Evolutionary conservation across 306 rosid species (phyloP).

Genomic region (Vigna hirtella): DNA sequence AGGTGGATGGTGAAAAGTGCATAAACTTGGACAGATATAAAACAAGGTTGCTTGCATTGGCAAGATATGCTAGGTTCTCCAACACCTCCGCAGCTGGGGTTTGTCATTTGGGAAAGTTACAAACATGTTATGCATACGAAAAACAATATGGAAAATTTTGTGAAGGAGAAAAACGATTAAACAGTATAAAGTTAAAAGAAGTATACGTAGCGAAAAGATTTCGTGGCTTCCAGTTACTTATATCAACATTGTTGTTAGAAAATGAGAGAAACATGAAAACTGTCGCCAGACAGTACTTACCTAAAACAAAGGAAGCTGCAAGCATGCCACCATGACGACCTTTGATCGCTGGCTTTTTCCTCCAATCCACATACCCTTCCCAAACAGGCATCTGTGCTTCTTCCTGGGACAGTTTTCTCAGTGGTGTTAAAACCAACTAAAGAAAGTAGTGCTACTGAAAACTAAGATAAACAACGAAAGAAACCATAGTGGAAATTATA

Average conservation of each 20-base stretch:
- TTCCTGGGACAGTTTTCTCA: constrained; percentile 48
- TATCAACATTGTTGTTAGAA: constrained; percentile 1
- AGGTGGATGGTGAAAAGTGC: constrained; percentile 69
- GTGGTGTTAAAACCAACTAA: constrained; percentile 21
- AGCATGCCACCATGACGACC: constrained; percentile 79
- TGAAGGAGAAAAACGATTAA: neutral
- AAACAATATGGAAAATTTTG: neutral
- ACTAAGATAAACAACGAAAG: neutral
- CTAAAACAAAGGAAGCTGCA: constrained; percentile 78
- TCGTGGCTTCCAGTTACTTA: constrained; percentile 3
- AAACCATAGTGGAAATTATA: constrained; percentile 2
- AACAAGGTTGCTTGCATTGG: constrained; percentile 90
- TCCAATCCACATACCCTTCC: constrained; percentile 88
- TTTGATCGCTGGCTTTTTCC: constrained; percentile 69
- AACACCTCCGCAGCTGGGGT: constrained; percentile 69
- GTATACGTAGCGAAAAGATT: neutral
- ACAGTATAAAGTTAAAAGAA: neutral
- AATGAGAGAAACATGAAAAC: constrained; percentile 30
- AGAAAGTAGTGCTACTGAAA: constrained; percentile 8
- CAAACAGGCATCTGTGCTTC: constrained; percentile 59
- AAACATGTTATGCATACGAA: constrained; percentile 7
- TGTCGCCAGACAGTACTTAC: constrained; percentile 48
- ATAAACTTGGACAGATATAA: constrained; percentile 67
- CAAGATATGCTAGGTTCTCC: constrained; percentile 83
- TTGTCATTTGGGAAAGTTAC: constrained; percentile 28